Conservation (phyloP, 148 eudicot species). For the Amaranthus palmeri region DNA sequence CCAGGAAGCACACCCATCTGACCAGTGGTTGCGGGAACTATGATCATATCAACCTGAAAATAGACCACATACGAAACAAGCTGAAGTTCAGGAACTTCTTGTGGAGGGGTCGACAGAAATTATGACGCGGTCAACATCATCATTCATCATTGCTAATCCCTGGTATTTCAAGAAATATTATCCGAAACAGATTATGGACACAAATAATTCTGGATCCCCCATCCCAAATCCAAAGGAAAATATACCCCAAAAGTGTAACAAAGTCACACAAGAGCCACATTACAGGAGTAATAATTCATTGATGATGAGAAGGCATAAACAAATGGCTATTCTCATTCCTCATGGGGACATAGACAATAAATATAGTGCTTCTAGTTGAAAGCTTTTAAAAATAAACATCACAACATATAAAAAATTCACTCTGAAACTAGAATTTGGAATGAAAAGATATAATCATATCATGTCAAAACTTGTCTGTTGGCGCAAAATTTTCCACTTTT, state of each 20-base stretch:
- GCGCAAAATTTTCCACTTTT: background rate
- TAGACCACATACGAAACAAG: background rate
- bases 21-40: constrained; percentile 69
- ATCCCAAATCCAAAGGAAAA: background rate
- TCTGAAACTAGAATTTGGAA: background rate
- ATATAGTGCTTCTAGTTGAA: background rate
- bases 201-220: background rate
- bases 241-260: background rate
- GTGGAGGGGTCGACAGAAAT: too few species aligned
- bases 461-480: background rate
- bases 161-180: background rate
- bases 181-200: background rate
- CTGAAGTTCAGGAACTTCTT: too few species aligned
- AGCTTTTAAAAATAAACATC: background rate
- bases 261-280: background rate
- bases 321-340: too few species aligned
- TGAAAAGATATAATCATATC: background rate
- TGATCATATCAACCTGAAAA: constrained; percentile 78
- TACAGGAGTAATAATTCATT: background rate
- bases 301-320: background rate
- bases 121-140: too few species aligned
- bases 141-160: background rate
- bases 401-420: too few species aligned
- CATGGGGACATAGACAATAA: background rate
- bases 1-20: constrained; percentile 87